phyloP scores from a whole-genome alignment of 148 eudicot genomes.

The Fallopia convolvulus region DNA sequence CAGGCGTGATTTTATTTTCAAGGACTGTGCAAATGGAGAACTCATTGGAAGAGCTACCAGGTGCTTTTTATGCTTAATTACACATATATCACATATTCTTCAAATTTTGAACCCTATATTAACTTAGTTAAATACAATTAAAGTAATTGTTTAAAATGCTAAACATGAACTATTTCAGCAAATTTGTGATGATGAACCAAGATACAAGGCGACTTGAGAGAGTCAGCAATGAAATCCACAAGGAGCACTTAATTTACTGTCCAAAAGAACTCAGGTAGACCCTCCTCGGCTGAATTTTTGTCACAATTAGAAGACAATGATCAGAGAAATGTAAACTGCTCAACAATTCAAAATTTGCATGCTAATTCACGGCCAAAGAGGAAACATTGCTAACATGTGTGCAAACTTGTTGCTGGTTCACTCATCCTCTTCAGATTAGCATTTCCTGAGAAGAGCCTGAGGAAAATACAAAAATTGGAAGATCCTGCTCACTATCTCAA shows the following conservation, averaged over 20 bases:
- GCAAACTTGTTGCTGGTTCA: neutral
- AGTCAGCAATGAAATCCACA: constrained; percentile 66
- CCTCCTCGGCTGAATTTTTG: neutral
- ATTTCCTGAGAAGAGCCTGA: constrained; percentile 85
- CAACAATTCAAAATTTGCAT: neutral
- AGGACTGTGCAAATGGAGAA: constrained; percentile 73
- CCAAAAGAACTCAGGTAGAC: constrained; percentile 63
- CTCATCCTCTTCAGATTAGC: constrained; percentile 43
- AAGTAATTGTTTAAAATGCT: neutral
- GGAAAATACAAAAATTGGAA: constrained; percentile 78
- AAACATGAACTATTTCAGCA: constrained; percentile 40
- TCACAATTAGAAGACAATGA: no score
- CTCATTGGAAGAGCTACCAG: constrained; percentile 94
- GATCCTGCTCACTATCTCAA: constrained; percentile 63
- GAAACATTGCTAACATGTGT: neutral
- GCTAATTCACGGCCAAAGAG: neutral
- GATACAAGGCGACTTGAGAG: constrained; percentile 83
- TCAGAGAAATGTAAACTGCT: neutral
- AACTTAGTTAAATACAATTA: neutral
- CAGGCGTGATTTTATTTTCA: constrained; percentile 87
- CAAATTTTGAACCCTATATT: neutral
- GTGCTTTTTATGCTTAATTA: constrained; percentile 19
- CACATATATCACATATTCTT: constrained; percentile 1
- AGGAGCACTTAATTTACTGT: constrained; percentile 50
- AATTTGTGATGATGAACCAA: constrained; percentile 98